These are phyloP conservation scores for Cunninghamia lanceolata DNA, from an alignment of 75 land plant genomes.

Conservation along the genomic window DNA sequence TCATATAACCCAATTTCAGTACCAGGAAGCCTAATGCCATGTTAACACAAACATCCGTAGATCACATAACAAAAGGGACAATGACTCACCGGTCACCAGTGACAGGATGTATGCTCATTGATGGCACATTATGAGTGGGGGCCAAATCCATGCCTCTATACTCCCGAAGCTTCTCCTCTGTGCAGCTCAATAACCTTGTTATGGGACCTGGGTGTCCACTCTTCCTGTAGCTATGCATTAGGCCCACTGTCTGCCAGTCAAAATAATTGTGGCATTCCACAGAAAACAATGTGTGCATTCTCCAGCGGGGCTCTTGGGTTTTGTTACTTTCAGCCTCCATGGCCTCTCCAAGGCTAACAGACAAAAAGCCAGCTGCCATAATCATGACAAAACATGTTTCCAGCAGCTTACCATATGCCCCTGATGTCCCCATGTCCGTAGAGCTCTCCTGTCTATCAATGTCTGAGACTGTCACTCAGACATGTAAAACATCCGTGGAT, in stretches of 20 bases:
- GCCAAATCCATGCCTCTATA: conserved; percentile 86
- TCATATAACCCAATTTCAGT: not conserved
- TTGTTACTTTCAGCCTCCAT: not conserved
- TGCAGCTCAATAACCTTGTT: conserved; percentile 91
- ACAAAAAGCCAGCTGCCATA: not conserved
- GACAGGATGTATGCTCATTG: conserved; percentile 91
- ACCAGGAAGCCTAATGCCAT: not conserved
- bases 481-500: not conserved
- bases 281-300: conserved; percentile 93
- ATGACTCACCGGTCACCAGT: conserved; percentile 84
- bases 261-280: conserved; percentile 91
- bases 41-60: not conserved
- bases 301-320: conserved; percentile 41
- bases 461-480: not conserved
- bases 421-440: not conserved
- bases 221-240: conserved; percentile 80
- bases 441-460: not conserved
- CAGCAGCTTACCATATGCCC: not conserved
- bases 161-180: conserved; percentile 59
- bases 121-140: conserved; percentile 87
- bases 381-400: not conserved
- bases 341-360: conserved; percentile 4
- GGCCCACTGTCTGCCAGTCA: conserved; percentile 98
- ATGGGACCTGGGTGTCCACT: conserved; percentile 83
- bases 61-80: not conserved